Evolutionary conservation across 2,329 filamentous ascomycete genomes (phyloP), one percentile per base, ranked within the genome.

Genomic region (Colletotrichum sp.): DNA sequence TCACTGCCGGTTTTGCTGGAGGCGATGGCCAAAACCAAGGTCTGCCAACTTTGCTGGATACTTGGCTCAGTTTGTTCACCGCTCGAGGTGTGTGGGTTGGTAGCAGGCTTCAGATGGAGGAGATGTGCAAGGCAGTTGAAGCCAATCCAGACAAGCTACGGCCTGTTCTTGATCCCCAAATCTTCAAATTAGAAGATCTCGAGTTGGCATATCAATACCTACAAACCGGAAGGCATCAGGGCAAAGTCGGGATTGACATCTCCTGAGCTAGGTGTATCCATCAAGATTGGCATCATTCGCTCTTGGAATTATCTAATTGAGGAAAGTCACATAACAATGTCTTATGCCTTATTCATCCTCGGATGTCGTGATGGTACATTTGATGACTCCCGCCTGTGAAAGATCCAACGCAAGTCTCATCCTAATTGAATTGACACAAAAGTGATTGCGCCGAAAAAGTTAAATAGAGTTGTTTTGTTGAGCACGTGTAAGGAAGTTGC

Each of bases 81-180:
- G 84, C 85, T 8, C 82, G 89, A 5, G 88, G 88, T 32, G 77
- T 90, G 5, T 81, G 88, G 57, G 86, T 87, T 8, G 89, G 89
- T 6, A 88, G 76, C 78, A 81, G 87, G 19, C 59, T 81, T 5
- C 86, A 88, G 82, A 86, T 90, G 82, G 88, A 90, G 25, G 72
- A 75, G 12, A 88, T 91, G 86, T 86, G 85, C 77, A 81, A 83
- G 2, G 88, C 87, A 19, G 85, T 91, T 71, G 88, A 90, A 77
- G 87, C 83, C 64, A 86, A 87, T 6, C 82, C 84, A 28, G 86
- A 86, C 22, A 73, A 65, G 73, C 57, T 75, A 19, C 64, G 73
- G 34, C 88, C 89, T 4, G 84, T 90, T 3, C 80, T 91, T 36
- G 88, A 90, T 79, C 75, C 80, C 12, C 85, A 83, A 76, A 78